A percentile compares a stretch with the other conserved stretches of the same genome.
These are phyloP conservation scores for Claviceps sp. DNA, from an alignment of 2,329 filamentous ascomycete species.

Conservation along the genomic window DNA sequence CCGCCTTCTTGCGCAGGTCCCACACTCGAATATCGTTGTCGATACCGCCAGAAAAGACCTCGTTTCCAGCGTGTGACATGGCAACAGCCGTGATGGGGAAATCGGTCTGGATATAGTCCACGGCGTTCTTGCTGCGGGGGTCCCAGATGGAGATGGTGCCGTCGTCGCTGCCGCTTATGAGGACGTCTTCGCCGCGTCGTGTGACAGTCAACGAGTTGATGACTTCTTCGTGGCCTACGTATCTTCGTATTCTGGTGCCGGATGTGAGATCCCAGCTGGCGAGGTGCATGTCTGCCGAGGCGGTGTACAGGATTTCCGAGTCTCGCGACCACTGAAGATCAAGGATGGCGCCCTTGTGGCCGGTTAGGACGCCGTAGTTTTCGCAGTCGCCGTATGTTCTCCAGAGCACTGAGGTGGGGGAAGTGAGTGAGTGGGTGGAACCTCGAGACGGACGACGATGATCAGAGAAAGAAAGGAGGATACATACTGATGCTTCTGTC, in stretches of 20 bases:
- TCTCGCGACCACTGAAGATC: constrained; percentile 97
- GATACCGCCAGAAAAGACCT: constrained; percentile 87
- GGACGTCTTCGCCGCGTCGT: constrained; percentile 75
- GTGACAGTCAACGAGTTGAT: constrained; percentile 85
- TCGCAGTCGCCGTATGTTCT: constrained; percentile 83
- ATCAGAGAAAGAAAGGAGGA: too few species aligned
- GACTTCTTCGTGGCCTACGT: constrained; percentile 89
- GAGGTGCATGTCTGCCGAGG: constrained; percentile 83
- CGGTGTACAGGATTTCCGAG: constrained; percentile 78
- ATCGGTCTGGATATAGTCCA: constrained; percentile 78
- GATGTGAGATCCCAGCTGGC: constrained; percentile 93
- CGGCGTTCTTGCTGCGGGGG: constrained; percentile 74
- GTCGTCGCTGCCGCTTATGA: constrained; percentile 88
- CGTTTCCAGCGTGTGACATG: constrained; percentile 86
- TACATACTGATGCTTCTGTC: constrained; percentile 72
- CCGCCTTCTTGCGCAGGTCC: constrained; percentile 84
- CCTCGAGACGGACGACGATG: too few species aligned
- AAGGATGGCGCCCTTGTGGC: constrained; percentile 81
- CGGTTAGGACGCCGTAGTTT: constrained; percentile 80
- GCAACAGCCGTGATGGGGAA: constrained; percentile 87
- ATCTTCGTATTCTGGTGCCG: constrained; percentile 80
- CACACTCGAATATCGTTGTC: constrained; percentile 97
- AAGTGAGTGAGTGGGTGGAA: neutral
- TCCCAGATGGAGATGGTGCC: constrained; percentile 94
- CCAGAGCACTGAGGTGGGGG: constrained; percentile 60